A percentile compares a stretch with the other conserved stretches of the same genome.
Evolutionary conservation across 768 basidiomycete genomes (phyloP).

Genomic region (Daedaleopsis nitida): DNA sequence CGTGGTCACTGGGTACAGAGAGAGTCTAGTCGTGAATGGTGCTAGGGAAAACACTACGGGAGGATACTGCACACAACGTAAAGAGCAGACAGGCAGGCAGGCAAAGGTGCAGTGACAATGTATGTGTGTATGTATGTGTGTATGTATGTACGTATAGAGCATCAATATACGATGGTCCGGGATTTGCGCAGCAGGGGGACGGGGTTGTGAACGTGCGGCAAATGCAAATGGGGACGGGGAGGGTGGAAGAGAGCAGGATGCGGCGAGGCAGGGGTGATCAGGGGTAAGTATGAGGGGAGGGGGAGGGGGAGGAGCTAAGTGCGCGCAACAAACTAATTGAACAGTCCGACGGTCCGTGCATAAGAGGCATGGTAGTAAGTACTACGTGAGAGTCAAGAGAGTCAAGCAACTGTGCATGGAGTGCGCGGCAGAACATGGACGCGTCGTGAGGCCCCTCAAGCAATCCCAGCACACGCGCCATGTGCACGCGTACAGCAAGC

Average conservation of each 20-base stretch:
- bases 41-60: too few relatives aligned
- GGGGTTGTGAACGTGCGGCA: background rate
- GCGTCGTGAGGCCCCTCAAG: slow-evolving; percentile 5
- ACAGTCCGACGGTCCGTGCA: background rate
- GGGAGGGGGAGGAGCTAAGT: background rate
- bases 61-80: too few relatives aligned
- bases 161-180: background rate
- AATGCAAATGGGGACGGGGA: background rate
- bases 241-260: background rate
- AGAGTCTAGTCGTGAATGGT: too few relatives aligned
- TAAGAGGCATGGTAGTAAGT: background rate
- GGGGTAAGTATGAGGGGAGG: background rate
- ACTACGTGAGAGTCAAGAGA: background rate
- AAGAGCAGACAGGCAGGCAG: background rate
- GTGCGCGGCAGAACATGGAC: slow-evolving; percentile 18
- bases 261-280: background rate
- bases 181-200: background rate
- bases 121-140: background rate
- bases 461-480: background rate
- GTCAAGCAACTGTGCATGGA: background rate
- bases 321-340: background rate
- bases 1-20: too few relatives aligned
- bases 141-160: background rate
- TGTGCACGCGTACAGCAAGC: slow-evolving; percentile 3
- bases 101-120: background rate